phyloP scores from a whole-genome alignment of 1,284 basidiomycete genomes.

The Leccinum cinnamomeum region DNA sequence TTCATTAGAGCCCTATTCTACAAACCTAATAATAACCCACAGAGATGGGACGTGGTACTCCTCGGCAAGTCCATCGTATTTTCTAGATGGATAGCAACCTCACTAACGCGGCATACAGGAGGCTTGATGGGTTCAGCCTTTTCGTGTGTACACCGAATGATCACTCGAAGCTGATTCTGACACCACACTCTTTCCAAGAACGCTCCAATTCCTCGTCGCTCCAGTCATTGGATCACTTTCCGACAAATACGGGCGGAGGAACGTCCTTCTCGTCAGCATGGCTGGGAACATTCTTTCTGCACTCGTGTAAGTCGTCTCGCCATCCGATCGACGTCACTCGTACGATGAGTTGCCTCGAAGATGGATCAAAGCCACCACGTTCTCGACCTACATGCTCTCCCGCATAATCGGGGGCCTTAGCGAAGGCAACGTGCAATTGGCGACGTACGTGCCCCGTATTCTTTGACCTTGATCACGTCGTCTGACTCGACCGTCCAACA shows the following conservation, averaged over 20 bases:
- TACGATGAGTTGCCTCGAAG: constrained; percentile 37
- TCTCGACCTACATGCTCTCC: constrained; percentile 85
- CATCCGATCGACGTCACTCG: neutral
- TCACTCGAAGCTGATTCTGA: constrained; percentile 7
- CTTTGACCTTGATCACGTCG: neutral
- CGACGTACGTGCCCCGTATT: constrained; percentile 54
- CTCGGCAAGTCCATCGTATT: constrained; percentile 46
- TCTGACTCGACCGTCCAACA: constrained; percentile 33
- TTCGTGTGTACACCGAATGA: constrained; percentile 55
- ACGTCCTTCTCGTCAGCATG: constrained; percentile 81
- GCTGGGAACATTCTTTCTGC: constrained; percentile 89
- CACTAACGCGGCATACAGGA: constrained; percentile 42
- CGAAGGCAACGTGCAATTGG: constrained; percentile 84
- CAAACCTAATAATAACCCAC: constrained; percentile 57
- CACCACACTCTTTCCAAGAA: constrained; percentile 41
- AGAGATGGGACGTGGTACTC: constrained; percentile 83
- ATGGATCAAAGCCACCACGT: constrained; percentile 87
- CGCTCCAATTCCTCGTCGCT: constrained; percentile 85
- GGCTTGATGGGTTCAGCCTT: constrained; percentile 89
- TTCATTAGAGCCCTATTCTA: constrained; percentile 62
- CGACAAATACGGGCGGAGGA: constrained; percentile 84
- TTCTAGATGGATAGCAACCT: neutral
- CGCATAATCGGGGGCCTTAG: constrained; percentile 86
- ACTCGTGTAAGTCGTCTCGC: constrained; percentile 54
- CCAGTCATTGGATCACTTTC: constrained; percentile 81